Evolutionary conservation across 179 eudicot genomes (phyloP), one percentile per base, ranked within the genome.

Genomic region (Spinacia oleracea): DNA sequence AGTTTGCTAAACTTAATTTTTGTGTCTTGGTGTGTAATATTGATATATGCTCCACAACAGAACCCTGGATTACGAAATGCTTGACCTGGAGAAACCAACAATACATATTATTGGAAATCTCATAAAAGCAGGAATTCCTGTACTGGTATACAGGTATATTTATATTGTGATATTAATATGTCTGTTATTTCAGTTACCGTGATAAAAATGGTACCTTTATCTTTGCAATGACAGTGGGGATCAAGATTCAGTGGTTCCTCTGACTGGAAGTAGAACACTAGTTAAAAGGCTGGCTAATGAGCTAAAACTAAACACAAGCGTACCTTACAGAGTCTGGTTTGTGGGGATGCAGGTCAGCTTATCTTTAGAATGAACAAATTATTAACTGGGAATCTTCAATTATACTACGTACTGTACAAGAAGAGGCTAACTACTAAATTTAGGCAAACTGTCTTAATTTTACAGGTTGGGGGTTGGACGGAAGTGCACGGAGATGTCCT

Each of bases 381-480:
- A 0, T 23, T 32, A 0, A 32, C 20, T 38, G 25, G 6, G 6
- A n/a, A 55, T 12, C 21, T 16, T 7, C 18, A 9, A 67, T n/a
- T n/a, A n/a, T n/a, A n/a, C n/a, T n/a, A n/a, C n/a, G n/a, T n/a
- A n/a, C n/a, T n/a, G n/a, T n/a, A n/a, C n/a, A n/a, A n/a, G 0
- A 40, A 20, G 16, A n/a, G 15, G 29, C 31, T 67, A 40, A 67
- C 15, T 6, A 9, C 29, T 70, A 5, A 25, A 40, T 6, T 40
- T 21, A 38, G 1, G 15, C 14, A 8, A 34, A 23, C 23, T 68
- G 31, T 25, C 51, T 42, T 43, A 21, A 27, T 5, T 70, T 3
- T 70, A 0, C 80, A 94, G 98, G 98, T 94, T 60, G 98, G 96
- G 8, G 97, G 97, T 73, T 94, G 98, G 98, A 94, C 96, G n/a